Evolutionary conservation across 352 stramenopile genomes (phyloP).

Genomic region (Globisporangium perplexum): DNA sequence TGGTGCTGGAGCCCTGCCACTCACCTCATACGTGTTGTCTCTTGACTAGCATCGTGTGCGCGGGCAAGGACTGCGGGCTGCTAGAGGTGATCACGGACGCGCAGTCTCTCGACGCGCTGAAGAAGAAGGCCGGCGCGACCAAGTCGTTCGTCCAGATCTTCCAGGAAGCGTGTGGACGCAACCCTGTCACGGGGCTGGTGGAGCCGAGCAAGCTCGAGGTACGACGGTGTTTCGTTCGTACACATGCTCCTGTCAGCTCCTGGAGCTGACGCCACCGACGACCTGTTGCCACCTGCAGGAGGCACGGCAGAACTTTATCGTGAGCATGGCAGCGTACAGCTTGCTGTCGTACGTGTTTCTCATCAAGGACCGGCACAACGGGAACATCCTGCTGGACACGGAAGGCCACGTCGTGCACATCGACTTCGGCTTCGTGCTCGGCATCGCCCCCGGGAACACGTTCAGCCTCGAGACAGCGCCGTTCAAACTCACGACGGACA

Average conservation of each 20-base stretch:
- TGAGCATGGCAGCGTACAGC: slow-evolving; percentile 94
- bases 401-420: slow-evolving; percentile 97
- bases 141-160: slow-evolving; percentile 48
- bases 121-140: slow-evolving; percentile 73
- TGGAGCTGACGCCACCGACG: not conserved
- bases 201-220: slow-evolving; percentile 39
- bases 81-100: slow-evolving; percentile 94
- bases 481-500: slow-evolving; percentile 98
- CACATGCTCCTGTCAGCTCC: not conserved
- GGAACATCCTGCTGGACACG: slow-evolving; percentile 96
- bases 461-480: slow-evolving; percentile 96
- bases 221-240: not conserved
- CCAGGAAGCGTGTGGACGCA: slow-evolving; percentile 32
- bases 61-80: slow-evolving; percentile 88
- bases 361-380: slow-evolving; percentile 98
- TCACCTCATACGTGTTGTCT: not conserved
- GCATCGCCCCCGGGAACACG: slow-evolving; percentile 94
- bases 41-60: slow-evolving; percentile 84
- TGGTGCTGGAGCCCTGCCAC: not conserved
- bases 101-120: slow-evolving; percentile 94
- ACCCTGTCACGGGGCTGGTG: slow-evolving; percentile 31
- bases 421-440: slow-evolving; percentile 98
- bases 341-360: slow-evolving; percentile 96
- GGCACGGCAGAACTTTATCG: slow-evolving; percentile 93
- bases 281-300: slow-evolving; percentile 33